Percentiles rank a stretch among this genome's conserved stretches.
These are phyloP conservation scores for Lentinus brumalis DNA, from an alignment of 768 basidiomycete species.

Conservation along the genomic window DNA sequence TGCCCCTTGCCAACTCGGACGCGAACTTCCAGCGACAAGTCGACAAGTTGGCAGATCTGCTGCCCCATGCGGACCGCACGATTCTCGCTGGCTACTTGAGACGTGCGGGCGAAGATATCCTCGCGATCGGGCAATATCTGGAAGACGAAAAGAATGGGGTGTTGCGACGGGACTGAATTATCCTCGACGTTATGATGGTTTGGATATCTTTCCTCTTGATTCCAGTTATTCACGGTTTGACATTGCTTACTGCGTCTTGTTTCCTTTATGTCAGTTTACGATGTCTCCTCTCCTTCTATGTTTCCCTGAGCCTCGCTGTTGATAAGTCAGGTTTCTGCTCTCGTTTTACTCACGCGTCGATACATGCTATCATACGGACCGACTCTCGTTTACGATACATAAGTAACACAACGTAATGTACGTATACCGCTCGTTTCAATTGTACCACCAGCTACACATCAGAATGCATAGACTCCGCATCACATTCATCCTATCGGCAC, in stretches of 20 bases:
- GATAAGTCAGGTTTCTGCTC: background rate
- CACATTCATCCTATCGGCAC: constrained; percentile 7
- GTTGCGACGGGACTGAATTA: constrained; percentile 39
- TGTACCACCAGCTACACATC: constrained; percentile 10
- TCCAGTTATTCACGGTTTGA: background rate
- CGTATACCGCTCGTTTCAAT: constrained; percentile 14
- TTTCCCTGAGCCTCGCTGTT: background rate
- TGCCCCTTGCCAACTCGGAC: constrained; percentile 19
- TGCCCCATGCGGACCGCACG: constrained; percentile 71
- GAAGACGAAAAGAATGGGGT: constrained; percentile 82
- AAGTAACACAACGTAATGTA: constrained; percentile 14
- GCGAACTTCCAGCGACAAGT: constrained; percentile 68
- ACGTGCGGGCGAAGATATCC: constrained; percentile 75
- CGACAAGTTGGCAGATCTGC: constrained; percentile 66
- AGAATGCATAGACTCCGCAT: constrained; percentile 11
- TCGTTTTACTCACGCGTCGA: constrained; percentile 9
- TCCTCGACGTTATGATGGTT: background rate
- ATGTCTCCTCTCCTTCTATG: background rate
- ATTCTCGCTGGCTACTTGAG: constrained; percentile 73
- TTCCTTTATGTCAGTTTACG: background rate
- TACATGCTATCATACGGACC: constrained; percentile 11
- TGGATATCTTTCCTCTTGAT: background rate
- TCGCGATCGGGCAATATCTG: constrained; percentile 85
- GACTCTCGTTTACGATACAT: constrained; percentile 10
- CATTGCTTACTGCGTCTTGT: background rate